Conservation (phyloP, 2,329 filamentous ascomycete species). For the Domatiomyces globalis region DNA sequence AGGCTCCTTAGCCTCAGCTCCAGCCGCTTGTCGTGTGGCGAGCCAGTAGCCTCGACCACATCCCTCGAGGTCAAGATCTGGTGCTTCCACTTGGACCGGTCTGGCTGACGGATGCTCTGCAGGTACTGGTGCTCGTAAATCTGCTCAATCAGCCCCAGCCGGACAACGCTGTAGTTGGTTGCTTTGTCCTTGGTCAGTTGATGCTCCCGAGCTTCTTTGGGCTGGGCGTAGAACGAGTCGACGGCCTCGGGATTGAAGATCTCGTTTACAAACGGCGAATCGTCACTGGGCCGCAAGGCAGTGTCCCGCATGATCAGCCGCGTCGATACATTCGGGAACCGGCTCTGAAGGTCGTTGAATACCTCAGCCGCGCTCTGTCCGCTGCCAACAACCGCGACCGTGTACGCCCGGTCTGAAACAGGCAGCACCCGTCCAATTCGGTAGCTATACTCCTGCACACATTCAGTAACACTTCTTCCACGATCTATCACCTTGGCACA, state of each 20-base stretch:
- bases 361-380: constrained; percentile 94
- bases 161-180: constrained; percentile 91
- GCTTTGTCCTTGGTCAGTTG: constrained; percentile 56
- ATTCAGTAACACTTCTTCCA: not conserved
- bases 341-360: constrained; percentile 69
- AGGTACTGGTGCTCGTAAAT: constrained; percentile 81
- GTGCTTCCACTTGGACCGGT: constrained; percentile 66
- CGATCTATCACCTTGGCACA: not conserved
- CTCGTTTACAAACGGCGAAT: constrained; percentile 93
- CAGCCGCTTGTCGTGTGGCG: constrained; percentile 36
- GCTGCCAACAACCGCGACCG: constrained; percentile 71
- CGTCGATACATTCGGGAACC: constrained; percentile 71
- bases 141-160: constrained; percentile 75
- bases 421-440: constrained; percentile 13
- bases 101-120: constrained; percentile 56
- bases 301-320: constrained; percentile 67
- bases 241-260: constrained; percentile 86
- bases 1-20: constrained; percentile 46
- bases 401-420: constrained; percentile 38
- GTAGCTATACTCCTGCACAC: constrained; percentile 42
- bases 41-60: constrained; percentile 48
- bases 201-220: constrained; percentile 46
- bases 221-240: constrained; percentile 58
- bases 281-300: constrained; percentile 78
- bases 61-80: constrained; percentile 58